Percentiles rank a stretch among this genome's conserved stretches.
phyloP scores from a whole-genome alignment of 768 basidiomycete species.

The Ramaria sp. region DNA sequence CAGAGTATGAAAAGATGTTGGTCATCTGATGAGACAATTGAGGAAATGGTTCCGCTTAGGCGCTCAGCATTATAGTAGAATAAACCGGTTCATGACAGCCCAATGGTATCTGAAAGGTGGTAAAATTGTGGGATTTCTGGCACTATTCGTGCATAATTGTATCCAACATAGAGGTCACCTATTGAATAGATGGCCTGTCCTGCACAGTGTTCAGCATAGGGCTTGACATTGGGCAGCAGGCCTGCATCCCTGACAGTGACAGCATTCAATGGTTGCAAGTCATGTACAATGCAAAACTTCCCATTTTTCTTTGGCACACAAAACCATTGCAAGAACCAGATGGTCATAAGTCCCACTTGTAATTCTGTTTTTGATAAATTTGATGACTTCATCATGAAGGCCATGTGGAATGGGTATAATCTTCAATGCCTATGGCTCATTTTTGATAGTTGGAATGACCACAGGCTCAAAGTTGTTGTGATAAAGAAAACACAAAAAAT shows the following conservation, averaged over 20 bases:
- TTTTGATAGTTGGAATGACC: conserved; percentile 25
- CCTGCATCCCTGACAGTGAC: too few relatives aligned
- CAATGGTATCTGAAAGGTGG: conserved; percentile 29
- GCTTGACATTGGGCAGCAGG: too few relatives aligned
- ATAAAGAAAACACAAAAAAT: too few relatives aligned
- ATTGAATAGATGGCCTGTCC: conserved; percentile 20
- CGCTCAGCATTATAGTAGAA: too few relatives aligned
- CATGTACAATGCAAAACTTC: conserved; percentile 26
- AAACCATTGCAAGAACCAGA: conserved; percentile 25
- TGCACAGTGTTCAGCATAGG: too few relatives aligned
- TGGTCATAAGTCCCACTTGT: conserved; percentile 27
- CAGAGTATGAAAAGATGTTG: too few relatives aligned
- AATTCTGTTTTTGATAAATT: conserved; percentile 23
- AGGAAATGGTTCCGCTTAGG: too few relatives aligned
- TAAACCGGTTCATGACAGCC: too few relatives aligned
- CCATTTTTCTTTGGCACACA: too few relatives aligned
- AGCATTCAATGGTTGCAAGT: too few relatives aligned
- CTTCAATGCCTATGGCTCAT: conserved; percentile 25
- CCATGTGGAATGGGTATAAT: conserved; percentile 29
- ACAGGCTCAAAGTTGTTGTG: too few relatives aligned
- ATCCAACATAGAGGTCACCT: conserved; percentile 16
- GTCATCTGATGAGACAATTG: too few relatives aligned
- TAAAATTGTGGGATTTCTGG: conserved; percentile 25
- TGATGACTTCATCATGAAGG: conserved; percentile 20
- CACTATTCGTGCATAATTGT: conserved; percentile 14